Evolutionary conservation across 805 yeast species (phyloP).

Genomic region (Kazachstania taianensis): DNA sequence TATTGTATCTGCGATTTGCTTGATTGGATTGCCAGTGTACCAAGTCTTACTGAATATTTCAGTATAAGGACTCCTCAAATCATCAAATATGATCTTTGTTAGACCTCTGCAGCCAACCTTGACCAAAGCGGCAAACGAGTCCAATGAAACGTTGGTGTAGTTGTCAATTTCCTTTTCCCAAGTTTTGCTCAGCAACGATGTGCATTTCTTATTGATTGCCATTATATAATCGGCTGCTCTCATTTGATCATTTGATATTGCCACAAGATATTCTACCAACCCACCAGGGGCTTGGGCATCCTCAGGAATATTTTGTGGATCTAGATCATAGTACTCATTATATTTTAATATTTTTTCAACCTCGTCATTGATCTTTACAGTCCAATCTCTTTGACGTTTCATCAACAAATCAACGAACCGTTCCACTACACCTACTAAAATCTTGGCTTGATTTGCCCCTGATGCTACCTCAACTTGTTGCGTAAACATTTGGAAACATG

Average conservation of each 20-base stretch:
- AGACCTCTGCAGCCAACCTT: conserved; percentile 49
- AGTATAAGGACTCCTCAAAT: conserved; percentile 51
- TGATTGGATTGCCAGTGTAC: conserved; percentile 52
- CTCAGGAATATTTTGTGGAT: conserved; percentile 30
- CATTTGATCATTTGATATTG: conserved; percentile 77
- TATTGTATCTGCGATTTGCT: conserved; percentile 61
- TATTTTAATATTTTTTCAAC: conserved; percentile 32
- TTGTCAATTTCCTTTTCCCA: conserved; percentile 51
- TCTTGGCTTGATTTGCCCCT: conserved; percentile 70
- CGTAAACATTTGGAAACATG: conserved; percentile 72
- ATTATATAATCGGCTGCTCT: conserved; percentile 60
- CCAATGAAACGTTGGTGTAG: conserved; percentile 54
- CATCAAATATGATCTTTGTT: conserved; percentile 58
- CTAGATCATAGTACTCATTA: conserved; percentile 24
- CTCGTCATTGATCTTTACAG: conserved; percentile 43
- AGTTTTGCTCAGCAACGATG: conserved; percentile 48
- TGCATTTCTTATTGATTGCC: conserved; percentile 55
- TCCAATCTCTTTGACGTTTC: conserved; percentile 56
- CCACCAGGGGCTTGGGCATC: conserved; percentile 55
- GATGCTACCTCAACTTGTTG: conserved; percentile 86
- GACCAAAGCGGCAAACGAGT: conserved; percentile 69
- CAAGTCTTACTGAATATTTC: conserved; percentile 58
- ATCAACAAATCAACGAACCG: conserved; percentile 55
- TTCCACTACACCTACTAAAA: conserved; percentile 66
- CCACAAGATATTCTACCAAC: conserved; percentile 67